Base-by-base conservation (phyloP, 2,329 filamentous ascomycete species). In the Zopfia rhizophila region DNA sequence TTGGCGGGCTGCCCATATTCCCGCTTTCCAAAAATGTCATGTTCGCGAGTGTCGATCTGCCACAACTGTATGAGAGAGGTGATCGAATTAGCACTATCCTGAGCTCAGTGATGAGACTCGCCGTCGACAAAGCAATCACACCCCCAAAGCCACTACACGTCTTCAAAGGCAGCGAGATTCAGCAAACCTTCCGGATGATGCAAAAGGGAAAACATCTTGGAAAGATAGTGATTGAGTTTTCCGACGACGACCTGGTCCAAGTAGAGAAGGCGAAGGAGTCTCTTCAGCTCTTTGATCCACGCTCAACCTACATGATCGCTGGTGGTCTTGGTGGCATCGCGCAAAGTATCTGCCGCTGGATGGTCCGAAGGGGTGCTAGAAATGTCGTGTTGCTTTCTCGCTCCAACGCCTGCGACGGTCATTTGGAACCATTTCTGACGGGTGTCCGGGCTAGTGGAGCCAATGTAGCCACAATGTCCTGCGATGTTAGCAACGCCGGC, bases 1-100 rank as follows among this genome's bases (percentile, higher is more conserved):
- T 24, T 19, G 35, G 19, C 11, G 19, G 24, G 5, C 25, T 51
- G 6, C 30, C 37, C 22, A 51, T 51, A 42, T 21, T 12, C n/a
- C 30, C 24, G 23, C 68, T 70, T 45, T 48, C 30, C 41, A 55
- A 48, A 18, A 51, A 65, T 23, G 57, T 62, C 25, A 48, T 35
- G 11, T 48, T 45, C 12, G 69, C 68, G 33, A 50, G 23, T 7
- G 40, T 43, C 4, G 62, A 45, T 12, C 27, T 68, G 12, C 31
- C 38, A 40, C 33, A 49, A 6, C 30, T 48, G 18, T 68, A 64
- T 1, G 36, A 53, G 0, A 49, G 48, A 21, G 22, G 32, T 7
- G 66, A 66, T 16, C 58, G 38, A 48, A 22, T 68, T 3, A 61
- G 67, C 38, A 57, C 65, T 4, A 45, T 66, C 11, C 43, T 69